These are phyloP conservation scores for Gymnopus androsaceus DNA, from an alignment of 1,284 basidiomycete genomes.

Conservation along the genomic window DNA sequence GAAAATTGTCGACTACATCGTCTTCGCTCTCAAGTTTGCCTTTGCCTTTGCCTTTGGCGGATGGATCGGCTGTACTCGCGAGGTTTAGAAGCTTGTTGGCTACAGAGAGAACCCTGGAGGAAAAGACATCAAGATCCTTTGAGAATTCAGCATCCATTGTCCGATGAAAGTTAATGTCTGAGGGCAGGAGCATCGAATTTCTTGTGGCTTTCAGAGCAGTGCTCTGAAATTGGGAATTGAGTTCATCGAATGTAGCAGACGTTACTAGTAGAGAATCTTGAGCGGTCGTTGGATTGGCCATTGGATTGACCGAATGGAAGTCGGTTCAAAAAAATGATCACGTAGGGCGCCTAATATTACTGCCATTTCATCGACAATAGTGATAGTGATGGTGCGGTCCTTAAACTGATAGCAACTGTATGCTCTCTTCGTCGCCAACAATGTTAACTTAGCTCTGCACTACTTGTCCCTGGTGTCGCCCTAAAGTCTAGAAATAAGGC, in stretches of 20 bases:
- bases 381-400: no score
- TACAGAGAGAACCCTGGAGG: constrained; percentile 59
- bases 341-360: no score
- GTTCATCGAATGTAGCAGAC: constrained; percentile 37
- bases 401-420: no score
- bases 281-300: no score
- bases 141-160: constrained; percentile 78
- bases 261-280: no score
- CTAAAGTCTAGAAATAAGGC: no score
- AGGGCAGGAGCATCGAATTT: constrained; percentile 57
- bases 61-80: constrained; percentile 42
- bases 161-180: constrained; percentile 82
- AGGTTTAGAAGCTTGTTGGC: constrained; percentile 66
- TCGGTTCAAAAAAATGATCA: no score
- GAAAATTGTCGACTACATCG: constrained; percentile 82
- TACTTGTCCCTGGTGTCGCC: no score
- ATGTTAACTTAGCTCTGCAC: no score
- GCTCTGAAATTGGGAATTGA: constrained; percentile 55
- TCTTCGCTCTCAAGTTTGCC: constrained; percentile 69
- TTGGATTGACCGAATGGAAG: no score
- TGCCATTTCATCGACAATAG: no score
- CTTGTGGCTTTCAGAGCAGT: constrained; percentile 63
- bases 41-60: constrained; percentile 51
- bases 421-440: no score
- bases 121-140: constrained; percentile 63